Percentiles rank a stretch among this genome's conserved stretches.
Evolutionary conservation across 139 green algal species (phyloP).

Genomic region (Bryopsis sp.): DNA sequence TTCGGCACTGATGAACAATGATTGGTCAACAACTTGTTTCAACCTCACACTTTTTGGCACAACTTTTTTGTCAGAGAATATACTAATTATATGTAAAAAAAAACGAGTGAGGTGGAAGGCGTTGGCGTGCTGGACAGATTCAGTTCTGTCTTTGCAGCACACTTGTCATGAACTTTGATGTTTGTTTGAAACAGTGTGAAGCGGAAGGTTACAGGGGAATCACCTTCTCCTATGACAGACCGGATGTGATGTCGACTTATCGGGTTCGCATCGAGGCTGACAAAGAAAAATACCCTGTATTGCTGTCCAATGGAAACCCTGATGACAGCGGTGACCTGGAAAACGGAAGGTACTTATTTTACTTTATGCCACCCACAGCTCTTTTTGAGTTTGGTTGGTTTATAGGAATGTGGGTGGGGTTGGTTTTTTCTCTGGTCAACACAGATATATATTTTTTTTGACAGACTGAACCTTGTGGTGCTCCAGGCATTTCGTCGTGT

Average conservation of each 20-base stretch:
- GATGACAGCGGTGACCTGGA: constrained; percentile 62
- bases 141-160: too few relatives aligned
- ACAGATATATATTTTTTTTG: not conserved
- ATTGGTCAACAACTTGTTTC: too few relatives aligned
- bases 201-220: constrained; percentile 96
- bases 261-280: constrained; percentile 82
- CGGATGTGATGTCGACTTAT: constrained; percentile 67
- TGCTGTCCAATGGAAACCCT: constrained; percentile 97
- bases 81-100: too few relatives aligned
- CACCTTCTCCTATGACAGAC: constrained; percentile 92
- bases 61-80: too few relatives aligned
- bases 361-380: constrained; percentile 6
- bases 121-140: not conserved
- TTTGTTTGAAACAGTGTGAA: constrained; percentile 76
- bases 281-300: constrained; percentile 84
- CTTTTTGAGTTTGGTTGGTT: not conserved
- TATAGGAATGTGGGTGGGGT: too few relatives aligned
- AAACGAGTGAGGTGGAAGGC: too few relatives aligned
- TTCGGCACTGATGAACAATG: too few relatives aligned
- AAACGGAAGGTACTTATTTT: constrained; percentile 33
- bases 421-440: too few relatives aligned
- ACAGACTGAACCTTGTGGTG: not conserved
- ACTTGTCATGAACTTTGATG: not conserved
- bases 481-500: constrained; percentile 21
- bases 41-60: too few relatives aligned